Evolutionary conservation across 768 basidiomycete genomes (phyloP).

Genomic region (Termitomyces eurrhizus): DNA sequence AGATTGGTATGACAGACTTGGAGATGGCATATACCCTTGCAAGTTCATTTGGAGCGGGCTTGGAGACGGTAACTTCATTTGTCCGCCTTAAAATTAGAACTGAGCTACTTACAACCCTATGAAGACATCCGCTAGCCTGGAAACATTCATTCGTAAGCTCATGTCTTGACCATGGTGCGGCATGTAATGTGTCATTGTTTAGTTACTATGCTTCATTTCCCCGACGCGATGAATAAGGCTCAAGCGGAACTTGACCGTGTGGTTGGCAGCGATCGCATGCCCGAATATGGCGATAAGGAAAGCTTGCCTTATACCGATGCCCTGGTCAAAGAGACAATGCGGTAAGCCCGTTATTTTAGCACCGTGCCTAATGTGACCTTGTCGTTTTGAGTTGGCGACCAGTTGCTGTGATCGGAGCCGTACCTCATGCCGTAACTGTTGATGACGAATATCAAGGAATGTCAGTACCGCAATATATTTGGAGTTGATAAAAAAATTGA

Average conservation of each 20-base stretch:
- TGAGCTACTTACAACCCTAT: background rate
- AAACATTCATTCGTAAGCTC: conserved; percentile 11
- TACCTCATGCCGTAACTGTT: conserved; percentile 32
- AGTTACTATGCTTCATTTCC: conserved; percentile 38
- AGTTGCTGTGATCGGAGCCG: conserved; percentile 18
- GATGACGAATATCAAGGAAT: conserved; percentile 36
- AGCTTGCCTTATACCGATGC: conserved; percentile 34
- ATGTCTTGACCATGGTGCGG: background rate
- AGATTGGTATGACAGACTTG: conserved; percentile 36
- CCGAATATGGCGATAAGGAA: conserved; percentile 31
- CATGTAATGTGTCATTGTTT: background rate
- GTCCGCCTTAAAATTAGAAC: background rate
- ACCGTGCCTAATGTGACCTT: background rate
- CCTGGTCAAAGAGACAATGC: conserved; percentile 35
- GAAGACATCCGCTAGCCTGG: conserved; percentile 5
- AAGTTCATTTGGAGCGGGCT: conserved; percentile 44
- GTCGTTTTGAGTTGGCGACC: conserved; percentile 12
- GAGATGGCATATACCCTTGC: conserved; percentile 43
- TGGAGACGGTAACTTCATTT: conserved; percentile 21
- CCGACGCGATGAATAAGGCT: conserved; percentile 33
- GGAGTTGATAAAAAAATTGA: background rate
- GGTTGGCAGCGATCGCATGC: conserved; percentile 34
- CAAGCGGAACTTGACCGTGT: conserved; percentile 36
- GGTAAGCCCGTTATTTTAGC: conserved; percentile 8
- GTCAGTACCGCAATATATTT: conserved; percentile 7